Percentiles rank a stretch among this genome's conserved stretches.
Conservation (phyloP, 108 stramenopile genomes). For the Epipyxis sp. region DNA sequence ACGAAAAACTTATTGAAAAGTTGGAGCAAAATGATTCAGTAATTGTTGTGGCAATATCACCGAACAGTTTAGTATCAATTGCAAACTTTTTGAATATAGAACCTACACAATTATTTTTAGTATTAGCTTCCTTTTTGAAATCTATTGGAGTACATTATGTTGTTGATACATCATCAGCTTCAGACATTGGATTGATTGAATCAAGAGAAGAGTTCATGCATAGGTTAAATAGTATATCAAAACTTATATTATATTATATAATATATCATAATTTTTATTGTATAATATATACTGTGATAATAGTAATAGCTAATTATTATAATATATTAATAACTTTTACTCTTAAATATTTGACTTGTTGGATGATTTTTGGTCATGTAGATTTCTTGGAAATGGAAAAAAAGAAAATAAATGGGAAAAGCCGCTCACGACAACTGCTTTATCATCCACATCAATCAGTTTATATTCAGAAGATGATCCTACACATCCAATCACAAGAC, state of each 20-base stretch:
- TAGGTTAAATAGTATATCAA: no score
- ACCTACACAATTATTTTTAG: neutral
- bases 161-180: constrained; percentile 42
- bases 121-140: constrained; percentile 36
- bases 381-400: neutral
- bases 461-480: constrained; percentile 15
- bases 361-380: neutral
- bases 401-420: constrained; percentile 31
- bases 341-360: no score
- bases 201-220: constrained; percentile 47
- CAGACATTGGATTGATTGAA: constrained; percentile 49
- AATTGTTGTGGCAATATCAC: constrained; percentile 2
- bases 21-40: neutral
- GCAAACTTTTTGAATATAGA: constrained; percentile 43
- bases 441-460: constrained; percentile 17
- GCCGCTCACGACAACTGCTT: constrained; percentile 27
- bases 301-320: no score
- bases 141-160: constrained; percentile 44
- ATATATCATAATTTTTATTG: no score
- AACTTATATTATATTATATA: no score
- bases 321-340: no score
- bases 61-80: constrained; percentile 36
- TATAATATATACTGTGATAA: no score
- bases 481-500: neutral
- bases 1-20: constrained; percentile 43